Evolutionary conservation across 1,284 basidiomycete species (phyloP), one percentile per base, ranked within the genome.

Genomic region (Athelia psychrophila): DNA sequence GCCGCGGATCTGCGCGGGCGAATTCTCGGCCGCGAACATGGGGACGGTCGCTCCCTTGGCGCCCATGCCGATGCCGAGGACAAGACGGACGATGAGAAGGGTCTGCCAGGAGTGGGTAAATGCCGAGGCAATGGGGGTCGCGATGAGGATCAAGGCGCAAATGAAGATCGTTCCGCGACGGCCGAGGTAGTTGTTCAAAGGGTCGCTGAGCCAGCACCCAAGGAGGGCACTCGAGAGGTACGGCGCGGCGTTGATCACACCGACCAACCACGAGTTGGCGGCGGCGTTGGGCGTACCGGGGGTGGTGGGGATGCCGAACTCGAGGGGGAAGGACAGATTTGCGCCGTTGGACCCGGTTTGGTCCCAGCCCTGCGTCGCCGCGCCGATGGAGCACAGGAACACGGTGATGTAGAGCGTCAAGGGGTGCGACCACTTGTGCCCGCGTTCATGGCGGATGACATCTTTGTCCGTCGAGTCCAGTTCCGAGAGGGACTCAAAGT

Each of bases 121-220:
- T 5, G 68, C 86, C 22, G 76, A 76, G 44, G 79, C 82, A 58
- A 91, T 82, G 40, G 82, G 80, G n/a, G 79, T 74, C 35, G 82
- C 60, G 12, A 81, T 78, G 57, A 66, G 81, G 62, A 86, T 76
- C 47, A 80, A 66, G 22, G 80, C 84, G 46, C 81, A 80, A 66
- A 87, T 69, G 64, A 88, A 88, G 53, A 91, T 81, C 8, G 80
- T 79, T 13, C 87, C 87, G 44, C 87, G 80, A 57, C 88, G 83
- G 38, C 85, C 77, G 50, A 88, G 76, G 47, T 62, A 70, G 56
- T 74, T 58, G 54, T 79, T 79, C 40, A 79, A 61, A 27, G 77
- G 77, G 57, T 78, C 76, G 4, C 74, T 75, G 4, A 78, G 66
- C 76, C 77, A 79, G 56, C 75, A 78, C 18, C 75, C 76, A 20